Percentiles rank a stretch among this genome's conserved stretches.
Evolutionary conservation across 2,329 filamentous ascomycete genomes (phyloP).

Genomic region (Boeremia lycopersici): DNA sequence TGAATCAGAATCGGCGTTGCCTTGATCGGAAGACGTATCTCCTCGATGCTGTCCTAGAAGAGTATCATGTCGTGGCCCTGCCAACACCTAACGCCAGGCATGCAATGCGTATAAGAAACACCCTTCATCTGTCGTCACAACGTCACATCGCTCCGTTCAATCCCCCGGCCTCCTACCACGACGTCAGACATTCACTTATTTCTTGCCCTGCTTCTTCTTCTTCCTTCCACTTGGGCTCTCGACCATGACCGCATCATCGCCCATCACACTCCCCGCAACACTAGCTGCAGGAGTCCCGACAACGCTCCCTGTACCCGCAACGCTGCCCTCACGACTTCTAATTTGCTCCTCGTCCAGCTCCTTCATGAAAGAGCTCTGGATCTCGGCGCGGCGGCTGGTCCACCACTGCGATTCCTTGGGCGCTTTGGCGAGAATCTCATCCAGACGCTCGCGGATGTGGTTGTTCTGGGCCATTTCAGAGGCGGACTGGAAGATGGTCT

Average conservation of each 20-base stretch:
- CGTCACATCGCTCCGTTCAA: not conserved
- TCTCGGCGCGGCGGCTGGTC: conserved; percentile 78
- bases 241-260: conserved; percentile 77
- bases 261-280: conserved; percentile 42
- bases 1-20: conserved; percentile 5
- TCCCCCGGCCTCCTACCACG: not conserved
- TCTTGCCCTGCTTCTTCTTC: conserved; percentile 72
- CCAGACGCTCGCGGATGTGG: conserved; percentile 73
- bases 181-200: conserved; percentile 16
- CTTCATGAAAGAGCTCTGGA: conserved; percentile 80
- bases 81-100: conserved; percentile 20
- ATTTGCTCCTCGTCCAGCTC: conserved; percentile 71
- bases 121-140: not conserved
- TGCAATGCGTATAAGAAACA: conserved; percentile 9
- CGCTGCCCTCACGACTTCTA: conserved; percentile 20
- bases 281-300: conserved; percentile 19
- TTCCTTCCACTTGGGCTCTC: conserved; percentile 62
- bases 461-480: conserved; percentile 93
- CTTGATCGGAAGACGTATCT: not conserved
- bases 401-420: conserved; percentile 86
- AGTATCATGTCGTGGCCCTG: conserved; percentile 13
- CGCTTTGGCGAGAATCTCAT: conserved; percentile 74
- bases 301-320: conserved; percentile 12
- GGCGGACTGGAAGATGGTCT: conserved; percentile 94
- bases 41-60: conserved; percentile 30